Evolutionary conservation across 1,284 basidiomycete species (phyloP).

Genomic region (Gymnopus androsaceus): DNA sequence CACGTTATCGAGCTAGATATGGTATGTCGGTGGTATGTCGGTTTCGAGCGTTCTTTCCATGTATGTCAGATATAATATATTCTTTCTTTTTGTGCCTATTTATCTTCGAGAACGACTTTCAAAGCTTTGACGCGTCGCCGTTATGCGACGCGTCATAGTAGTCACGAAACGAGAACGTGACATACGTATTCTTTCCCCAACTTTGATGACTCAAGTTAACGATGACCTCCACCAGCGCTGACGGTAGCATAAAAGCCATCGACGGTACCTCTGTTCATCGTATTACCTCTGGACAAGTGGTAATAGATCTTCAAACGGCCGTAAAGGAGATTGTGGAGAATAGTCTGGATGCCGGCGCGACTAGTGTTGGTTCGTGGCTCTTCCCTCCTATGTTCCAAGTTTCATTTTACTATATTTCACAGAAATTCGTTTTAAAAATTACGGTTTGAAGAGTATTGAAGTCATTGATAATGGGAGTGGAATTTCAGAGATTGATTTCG

Average conservation of each 20-base stretch:
- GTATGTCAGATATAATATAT: too few relatives aligned
- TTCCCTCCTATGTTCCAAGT: neutral
- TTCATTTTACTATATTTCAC: neutral
- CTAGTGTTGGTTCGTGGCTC: slow-evolving; percentile 71
- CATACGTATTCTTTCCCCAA: neutral
- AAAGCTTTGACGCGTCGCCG: too few relatives aligned
- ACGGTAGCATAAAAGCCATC: slow-evolving; percentile 55
- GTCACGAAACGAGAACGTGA: too few relatives aligned
- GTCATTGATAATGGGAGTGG: slow-evolving; percentile 93
- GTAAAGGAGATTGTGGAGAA: slow-evolving; percentile 98
- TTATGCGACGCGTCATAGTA: too few relatives aligned
- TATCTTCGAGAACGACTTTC: too few relatives aligned
- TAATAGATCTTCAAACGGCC: slow-evolving; percentile 90
- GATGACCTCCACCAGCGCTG: neutral
- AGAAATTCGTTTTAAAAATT: slow-evolving; percentile 92
- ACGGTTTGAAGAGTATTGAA: slow-evolving; percentile 86
- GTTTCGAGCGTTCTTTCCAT: too few relatives aligned
- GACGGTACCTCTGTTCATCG: slow-evolving; percentile 78
- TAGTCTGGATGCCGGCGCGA: slow-evolving; percentile 90
- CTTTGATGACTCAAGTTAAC: neutral
- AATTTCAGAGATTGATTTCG: slow-evolving; percentile 78
- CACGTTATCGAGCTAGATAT: too few relatives aligned
- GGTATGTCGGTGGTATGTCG: too few relatives aligned
- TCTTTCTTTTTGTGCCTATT: too few relatives aligned
- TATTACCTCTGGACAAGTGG: slow-evolving; percentile 93